Base-by-base conservation (phyloP, 805 yeast species). In the Ogataea paradorogensis region DNA sequence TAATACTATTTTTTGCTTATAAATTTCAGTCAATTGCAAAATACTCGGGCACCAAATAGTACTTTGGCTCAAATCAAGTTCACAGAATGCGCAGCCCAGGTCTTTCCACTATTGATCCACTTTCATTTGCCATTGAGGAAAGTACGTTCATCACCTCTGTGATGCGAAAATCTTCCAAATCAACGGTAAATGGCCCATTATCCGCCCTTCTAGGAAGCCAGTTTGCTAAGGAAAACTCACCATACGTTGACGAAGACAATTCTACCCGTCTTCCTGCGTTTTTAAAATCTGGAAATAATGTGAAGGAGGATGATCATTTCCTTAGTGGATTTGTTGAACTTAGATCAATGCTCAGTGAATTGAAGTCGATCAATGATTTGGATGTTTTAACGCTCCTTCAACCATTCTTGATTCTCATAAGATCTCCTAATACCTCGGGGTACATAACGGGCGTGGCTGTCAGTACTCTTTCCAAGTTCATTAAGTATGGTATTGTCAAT, bases 351-450 rank as follows among this genome's bases (percentile, higher is more conserved):
- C 62, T 90, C 46, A 70, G 79, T 16, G 84, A 77, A 29, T 65
- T 78, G 5, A 53, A 66, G 15, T 63, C 67, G 16, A 61, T 88
- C 23, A 62, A 70, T 15, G 73, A 73, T 1, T 72, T 88, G 27
- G 95, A 85, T 52, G 73, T 87, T 15, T 65, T 82, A 44, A 84
- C 90, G 1, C 66, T 93, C 16, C 62, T 90, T 32, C 91, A 83
- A 55, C 99, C 99, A 3, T 93, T 91, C 54, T 69, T 93, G 35
- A 67, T 88, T 40, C 82, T 89, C 15, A 79, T 93, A 40, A 83
- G 86, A 54, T 82, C 95, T 10, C 83, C 95, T 28, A 71, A 84
- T 20, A 88, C 95, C 3, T 78, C 95, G 0, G 97, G 97, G 5
- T 71, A 76, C 48, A 83, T 93, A 42, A 93, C 99, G 0, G 74